Conservation (phyloP, 2,329 filamentous ascomycete genomes). For the Ophiostoma sp. region DNA sequence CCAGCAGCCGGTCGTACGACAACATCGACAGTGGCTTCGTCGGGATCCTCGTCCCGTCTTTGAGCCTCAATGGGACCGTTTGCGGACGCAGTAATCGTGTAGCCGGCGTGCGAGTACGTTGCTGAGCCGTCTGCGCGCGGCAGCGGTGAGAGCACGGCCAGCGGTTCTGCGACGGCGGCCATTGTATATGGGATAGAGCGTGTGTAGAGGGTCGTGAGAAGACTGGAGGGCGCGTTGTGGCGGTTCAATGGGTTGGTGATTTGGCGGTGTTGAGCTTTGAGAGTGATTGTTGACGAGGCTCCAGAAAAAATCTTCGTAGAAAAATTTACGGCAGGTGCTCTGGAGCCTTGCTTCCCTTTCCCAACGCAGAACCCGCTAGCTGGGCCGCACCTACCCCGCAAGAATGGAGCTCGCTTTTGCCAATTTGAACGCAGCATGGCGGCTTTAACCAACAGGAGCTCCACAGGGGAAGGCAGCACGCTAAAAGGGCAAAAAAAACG, state of each 20-base stretch:
- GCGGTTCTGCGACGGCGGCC: slow-evolving; percentile 50
- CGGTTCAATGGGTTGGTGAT: neutral
- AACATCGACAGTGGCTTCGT: slow-evolving; percentile 88
- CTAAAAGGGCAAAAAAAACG: neutral
- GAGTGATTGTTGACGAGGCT: neutral
- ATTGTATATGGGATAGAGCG: slow-evolving; percentile 37
- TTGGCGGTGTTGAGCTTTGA: neutral
- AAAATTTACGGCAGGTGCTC: slow-evolving; percentile 22
- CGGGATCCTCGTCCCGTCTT: slow-evolving; percentile 84
- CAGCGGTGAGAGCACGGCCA: slow-evolving; percentile 59
- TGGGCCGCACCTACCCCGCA: neutral
- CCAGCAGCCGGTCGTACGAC: slow-evolving; percentile 83
- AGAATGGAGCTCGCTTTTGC: neutral
- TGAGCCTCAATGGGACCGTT: slow-evolving; percentile 92
- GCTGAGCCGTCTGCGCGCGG: slow-evolving; percentile 78
- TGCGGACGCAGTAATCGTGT: slow-evolving; percentile 79
- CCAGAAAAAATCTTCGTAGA: neutral
- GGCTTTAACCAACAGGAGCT: neutral
- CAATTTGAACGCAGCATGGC: neutral
- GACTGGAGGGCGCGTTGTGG: neutral
- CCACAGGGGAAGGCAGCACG: neutral
- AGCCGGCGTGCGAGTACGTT: slow-evolving; percentile 72
- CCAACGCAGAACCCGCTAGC: neutral
- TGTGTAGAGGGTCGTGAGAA: neutral
- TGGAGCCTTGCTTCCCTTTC: slow-evolving; percentile 10